phyloP scores from a whole-genome alignment of 352 stramenopile genomes.

The Pythium plurisporium region DNA sequence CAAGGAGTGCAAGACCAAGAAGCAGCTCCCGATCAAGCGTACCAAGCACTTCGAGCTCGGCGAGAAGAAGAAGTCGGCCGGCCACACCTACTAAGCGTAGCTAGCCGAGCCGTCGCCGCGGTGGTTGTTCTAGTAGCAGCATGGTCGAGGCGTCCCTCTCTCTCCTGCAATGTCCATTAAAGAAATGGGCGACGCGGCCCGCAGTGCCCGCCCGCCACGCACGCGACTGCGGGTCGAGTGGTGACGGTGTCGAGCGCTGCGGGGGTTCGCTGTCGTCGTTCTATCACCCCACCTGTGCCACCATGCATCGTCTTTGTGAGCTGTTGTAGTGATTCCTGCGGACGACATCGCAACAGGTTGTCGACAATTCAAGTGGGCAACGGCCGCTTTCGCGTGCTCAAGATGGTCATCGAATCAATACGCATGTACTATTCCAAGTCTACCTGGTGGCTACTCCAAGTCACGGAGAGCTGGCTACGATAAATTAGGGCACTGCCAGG shows the following conservation, averaged over 20 bases:
- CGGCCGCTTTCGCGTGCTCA: no score
- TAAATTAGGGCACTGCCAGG: slow-evolving; percentile 11
- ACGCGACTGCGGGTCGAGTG: slow-evolving; percentile 3
- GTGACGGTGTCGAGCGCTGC: slow-evolving; percentile 8
- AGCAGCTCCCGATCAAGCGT: slow-evolving; percentile 98
- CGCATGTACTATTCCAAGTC: background rate
- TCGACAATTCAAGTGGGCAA: no score
- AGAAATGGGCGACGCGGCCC: slow-evolving; percentile 25
- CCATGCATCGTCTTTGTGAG: background rate
- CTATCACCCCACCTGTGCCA: slow-evolving; percentile 4
- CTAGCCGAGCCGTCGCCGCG: no score
- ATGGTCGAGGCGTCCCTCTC: slow-evolving; percentile 26
- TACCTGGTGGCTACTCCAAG: background rate
- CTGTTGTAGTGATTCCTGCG: no score
- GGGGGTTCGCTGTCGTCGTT: slow-evolving; percentile 20
- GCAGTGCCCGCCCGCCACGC: slow-evolving; percentile 5
- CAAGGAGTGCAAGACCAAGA: slow-evolving; percentile 99
- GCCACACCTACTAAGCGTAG: slow-evolving; percentile 95
- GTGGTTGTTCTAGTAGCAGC: slow-evolving; percentile 10
- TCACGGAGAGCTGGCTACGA: background rate
- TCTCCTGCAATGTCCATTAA: slow-evolving; percentile 35
- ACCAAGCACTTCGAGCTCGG: slow-evolving; percentile 99
- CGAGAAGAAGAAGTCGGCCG: slow-evolving; percentile 97
- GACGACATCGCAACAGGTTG: no score
- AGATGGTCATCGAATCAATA: no score